Evolutionary conservation across 805 yeast species (phyloP).

Genomic region (Barnettozyma pratensis): DNA sequence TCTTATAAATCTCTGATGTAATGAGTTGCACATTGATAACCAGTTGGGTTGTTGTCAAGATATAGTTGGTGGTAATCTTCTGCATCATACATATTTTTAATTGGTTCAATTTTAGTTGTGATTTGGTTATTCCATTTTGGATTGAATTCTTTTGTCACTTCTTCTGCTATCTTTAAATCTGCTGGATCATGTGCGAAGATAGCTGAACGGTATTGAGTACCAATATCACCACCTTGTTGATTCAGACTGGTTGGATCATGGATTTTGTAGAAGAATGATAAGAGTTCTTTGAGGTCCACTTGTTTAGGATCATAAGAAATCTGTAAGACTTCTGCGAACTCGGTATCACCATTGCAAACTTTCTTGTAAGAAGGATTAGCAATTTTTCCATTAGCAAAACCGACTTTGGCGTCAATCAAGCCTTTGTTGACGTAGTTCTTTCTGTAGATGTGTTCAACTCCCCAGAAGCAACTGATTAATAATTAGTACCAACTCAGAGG

Average conservation of each 20-base stretch:
- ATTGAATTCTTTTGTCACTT: constrained; percentile 51
- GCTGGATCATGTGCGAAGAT: constrained; percentile 57
- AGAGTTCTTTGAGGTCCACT: constrained; percentile 54
- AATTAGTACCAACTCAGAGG: background rate
- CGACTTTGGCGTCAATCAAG: constrained; percentile 74
- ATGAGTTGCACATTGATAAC: constrained; percentile 90
- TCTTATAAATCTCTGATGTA: constrained; percentile 50
- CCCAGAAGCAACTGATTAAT: constrained; percentile 64
- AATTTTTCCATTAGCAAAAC: constrained; percentile 77
- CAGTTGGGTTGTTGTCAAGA: constrained; percentile 71
- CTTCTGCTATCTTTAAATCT: constrained; percentile 38
- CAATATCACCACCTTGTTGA: constrained; percentile 82
- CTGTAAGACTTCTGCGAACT: constrained; percentile 77
- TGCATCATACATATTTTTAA: constrained; percentile 80
- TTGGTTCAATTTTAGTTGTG: constrained; percentile 64
- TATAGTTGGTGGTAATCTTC: constrained; percentile 91
- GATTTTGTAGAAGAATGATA: constrained; percentile 82
- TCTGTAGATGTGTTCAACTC: constrained; percentile 77
- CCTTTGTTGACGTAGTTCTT: constrained; percentile 64
- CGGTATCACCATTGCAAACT: constrained; percentile 76
- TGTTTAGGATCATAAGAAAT: constrained; percentile 69
- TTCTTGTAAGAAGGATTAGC: constrained; percentile 55
- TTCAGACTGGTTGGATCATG: constrained; percentile 91
- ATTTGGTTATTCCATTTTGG: constrained; percentile 65
- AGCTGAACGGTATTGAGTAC: constrained; percentile 88